Conservation (phyloP, 495 filamentous ascomycete genomes). For the Neurospora sp. region DNA sequence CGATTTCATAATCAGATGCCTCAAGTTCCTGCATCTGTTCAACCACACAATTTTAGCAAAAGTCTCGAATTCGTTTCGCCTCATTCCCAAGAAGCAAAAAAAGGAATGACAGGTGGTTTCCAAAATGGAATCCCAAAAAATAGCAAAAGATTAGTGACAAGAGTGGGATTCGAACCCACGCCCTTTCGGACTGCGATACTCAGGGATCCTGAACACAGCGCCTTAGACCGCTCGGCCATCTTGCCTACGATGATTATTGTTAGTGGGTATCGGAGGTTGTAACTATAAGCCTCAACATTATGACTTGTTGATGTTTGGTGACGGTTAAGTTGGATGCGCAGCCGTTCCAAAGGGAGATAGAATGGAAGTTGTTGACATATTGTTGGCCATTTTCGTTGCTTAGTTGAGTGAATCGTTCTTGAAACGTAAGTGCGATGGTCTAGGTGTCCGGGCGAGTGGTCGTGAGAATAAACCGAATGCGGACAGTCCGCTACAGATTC, state of each 20-base stretch:
- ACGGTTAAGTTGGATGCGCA: background rate
- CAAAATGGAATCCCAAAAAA: background rate
- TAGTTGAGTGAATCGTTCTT: too few species aligned
- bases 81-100: background rate
- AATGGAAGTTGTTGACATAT: too few species aligned
- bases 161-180: slow-evolving; percentile 30
- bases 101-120: background rate
- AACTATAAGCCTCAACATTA: background rate
- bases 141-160: slow-evolving; percentile 7
- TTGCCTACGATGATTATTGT: background rate
- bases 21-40: too few species aligned
- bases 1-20: background rate
- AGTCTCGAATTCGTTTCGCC: background rate
- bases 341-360: too few species aligned
- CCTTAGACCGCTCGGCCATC: background rate
- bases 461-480: too few species aligned
- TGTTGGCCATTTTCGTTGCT: too few species aligned
- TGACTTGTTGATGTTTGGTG: background rate
- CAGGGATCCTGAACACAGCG: background rate
- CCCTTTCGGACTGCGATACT: slow-evolving; percentile 20
- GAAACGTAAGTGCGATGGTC: too few species aligned
- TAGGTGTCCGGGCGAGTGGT: too few species aligned
- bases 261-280: rapidly evolving
- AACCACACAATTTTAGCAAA: background rate
- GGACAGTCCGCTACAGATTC: too few species aligned